Percentiles rank a stretch among this genome's conserved stretches.
Evolutionary conservation across 148 eudicot genomes (phyloP).

Genomic region (Vaccinium vitisidaea): DNA sequence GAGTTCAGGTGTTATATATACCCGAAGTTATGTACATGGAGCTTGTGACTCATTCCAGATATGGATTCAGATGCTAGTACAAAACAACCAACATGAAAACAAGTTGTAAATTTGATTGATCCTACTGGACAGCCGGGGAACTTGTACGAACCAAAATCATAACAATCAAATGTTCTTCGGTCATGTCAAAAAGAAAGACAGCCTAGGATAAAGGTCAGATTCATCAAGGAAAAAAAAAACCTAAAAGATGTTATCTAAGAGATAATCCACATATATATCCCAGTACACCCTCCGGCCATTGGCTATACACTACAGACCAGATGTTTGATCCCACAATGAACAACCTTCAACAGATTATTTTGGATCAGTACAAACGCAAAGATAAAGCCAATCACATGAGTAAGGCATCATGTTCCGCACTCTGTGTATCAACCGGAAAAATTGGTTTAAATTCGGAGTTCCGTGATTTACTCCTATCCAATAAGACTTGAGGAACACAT

Average conservation of each 20-base stretch:
- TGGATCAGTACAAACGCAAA: background rate
- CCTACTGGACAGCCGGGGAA: background rate
- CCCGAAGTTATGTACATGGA: background rate
- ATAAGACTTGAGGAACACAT: background rate
- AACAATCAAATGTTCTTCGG: background rate
- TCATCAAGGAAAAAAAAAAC: background rate
- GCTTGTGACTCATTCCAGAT: background rate
- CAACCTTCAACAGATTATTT: background rate
- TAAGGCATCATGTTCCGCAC: background rate
- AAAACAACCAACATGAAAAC: background rate
- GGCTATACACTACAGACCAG: background rate
- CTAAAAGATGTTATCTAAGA: background rate
- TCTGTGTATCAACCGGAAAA: background rate
- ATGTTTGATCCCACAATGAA: background rate
- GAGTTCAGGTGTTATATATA: background rate
- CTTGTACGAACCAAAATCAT: background rate
- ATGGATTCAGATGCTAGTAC: background rate
- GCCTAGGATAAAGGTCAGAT: background rate
- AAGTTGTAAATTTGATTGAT: background rate
- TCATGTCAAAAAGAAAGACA: background rate
- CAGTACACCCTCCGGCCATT: background rate
- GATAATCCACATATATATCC: background rate
- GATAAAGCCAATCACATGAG: background rate
- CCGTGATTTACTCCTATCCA: background rate
- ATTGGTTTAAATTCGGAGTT: background rate